phyloP scores from a whole-genome alignment of 352 stramenopile species.

The Plasmopara muralis region DNA sequence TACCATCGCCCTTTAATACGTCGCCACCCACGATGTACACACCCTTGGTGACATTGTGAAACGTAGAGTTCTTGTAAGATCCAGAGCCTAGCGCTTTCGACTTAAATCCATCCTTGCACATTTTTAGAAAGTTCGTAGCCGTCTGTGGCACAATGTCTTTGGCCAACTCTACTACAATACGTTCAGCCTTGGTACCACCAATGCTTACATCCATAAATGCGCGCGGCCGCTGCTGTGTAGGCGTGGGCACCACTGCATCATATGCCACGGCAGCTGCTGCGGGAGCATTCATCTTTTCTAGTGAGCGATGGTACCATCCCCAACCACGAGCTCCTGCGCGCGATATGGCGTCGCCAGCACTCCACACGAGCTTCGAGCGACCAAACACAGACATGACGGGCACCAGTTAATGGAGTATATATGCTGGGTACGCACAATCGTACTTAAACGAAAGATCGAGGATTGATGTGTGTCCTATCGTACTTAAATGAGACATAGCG shows the following conservation, averaged over 20 bases:
- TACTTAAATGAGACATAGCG: background rate
- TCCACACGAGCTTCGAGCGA: conserved; percentile 53
- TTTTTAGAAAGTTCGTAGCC: conserved; percentile 66
- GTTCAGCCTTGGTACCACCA: conserved; percentile 61
- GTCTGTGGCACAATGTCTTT: conserved; percentile 79
- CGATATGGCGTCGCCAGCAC: conserved; percentile 41
- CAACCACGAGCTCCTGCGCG: conserved; percentile 62
- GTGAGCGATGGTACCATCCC: conserved; percentile 79
- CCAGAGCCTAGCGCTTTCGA: conserved; percentile 48
- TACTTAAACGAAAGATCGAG: conserved; percentile 10
- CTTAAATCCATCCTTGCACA: conserved; percentile 65
- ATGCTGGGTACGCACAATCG: conserved; percentile 9
- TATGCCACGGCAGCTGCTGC: conserved; percentile 48
- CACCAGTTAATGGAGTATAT: background rate
- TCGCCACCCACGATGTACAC: conserved; percentile 70
- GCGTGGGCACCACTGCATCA: conserved; percentile 56
- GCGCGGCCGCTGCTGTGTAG: conserved; percentile 46
- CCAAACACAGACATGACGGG: conserved; percentile 45
- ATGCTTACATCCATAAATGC: conserved; percentile 83
- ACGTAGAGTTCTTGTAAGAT: conserved; percentile 78
- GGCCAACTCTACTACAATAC: conserved; percentile 75
- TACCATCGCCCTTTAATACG: conserved; percentile 65
- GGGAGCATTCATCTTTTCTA: conserved; percentile 80
- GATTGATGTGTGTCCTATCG: background rate
- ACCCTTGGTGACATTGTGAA: conserved; percentile 84